Evolutionary conservation across 2,329 filamentous ascomycete genomes (phyloP).

Genomic region (Fusarium euwallaceae): DNA sequence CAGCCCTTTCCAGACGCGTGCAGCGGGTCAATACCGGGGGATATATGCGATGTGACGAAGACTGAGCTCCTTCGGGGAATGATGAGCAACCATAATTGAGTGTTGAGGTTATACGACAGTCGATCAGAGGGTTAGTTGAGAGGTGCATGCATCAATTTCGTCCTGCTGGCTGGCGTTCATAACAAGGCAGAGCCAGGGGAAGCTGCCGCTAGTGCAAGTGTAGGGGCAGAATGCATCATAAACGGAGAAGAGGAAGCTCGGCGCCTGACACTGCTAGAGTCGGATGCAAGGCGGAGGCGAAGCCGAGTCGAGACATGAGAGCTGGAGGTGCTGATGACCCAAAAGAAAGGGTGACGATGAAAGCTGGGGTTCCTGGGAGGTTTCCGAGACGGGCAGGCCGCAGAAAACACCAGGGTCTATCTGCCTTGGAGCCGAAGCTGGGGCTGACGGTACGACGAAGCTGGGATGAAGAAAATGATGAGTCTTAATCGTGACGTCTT

Average conservation of each 20-base stretch:
- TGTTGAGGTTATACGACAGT: constrained; percentile 25
- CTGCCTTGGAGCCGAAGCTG: constrained; percentile 7
- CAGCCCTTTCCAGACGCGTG: constrained; percentile 31
- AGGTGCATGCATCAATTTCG: constrained; percentile 23
- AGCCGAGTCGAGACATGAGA: constrained; percentile 11
- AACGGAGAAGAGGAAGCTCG: constrained; percentile 14
- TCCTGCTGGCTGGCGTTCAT: constrained; percentile 22
- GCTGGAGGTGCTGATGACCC: constrained; percentile 20
- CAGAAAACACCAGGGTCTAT: constrained; percentile 20
- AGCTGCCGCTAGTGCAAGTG: constrained; percentile 23
- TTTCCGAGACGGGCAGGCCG: constrained; percentile 28
- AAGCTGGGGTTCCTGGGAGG: constrained; percentile 34
- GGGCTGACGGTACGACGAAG: neutral
- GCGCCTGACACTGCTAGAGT: constrained; percentile 8
- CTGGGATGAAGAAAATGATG: constrained; percentile 25
- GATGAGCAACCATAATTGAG: constrained; percentile 26
- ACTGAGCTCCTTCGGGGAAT: constrained; percentile 22
- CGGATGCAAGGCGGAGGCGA: constrained; percentile 29
- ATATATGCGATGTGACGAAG: constrained; percentile 34
- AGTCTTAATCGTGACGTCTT: constrained; percentile 38
- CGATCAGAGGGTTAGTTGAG: constrained; percentile 30
- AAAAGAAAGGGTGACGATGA: constrained; percentile 7
- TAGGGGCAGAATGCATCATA: constrained; percentile 12
- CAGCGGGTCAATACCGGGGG: constrained; percentile 18
- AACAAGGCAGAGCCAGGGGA: constrained; percentile 28